Evolutionary conservation across 768 basidiomycete genomes (phyloP), one percentile per base, ranked within the genome.

Genomic region (Infundibulicybe gibba): DNA sequence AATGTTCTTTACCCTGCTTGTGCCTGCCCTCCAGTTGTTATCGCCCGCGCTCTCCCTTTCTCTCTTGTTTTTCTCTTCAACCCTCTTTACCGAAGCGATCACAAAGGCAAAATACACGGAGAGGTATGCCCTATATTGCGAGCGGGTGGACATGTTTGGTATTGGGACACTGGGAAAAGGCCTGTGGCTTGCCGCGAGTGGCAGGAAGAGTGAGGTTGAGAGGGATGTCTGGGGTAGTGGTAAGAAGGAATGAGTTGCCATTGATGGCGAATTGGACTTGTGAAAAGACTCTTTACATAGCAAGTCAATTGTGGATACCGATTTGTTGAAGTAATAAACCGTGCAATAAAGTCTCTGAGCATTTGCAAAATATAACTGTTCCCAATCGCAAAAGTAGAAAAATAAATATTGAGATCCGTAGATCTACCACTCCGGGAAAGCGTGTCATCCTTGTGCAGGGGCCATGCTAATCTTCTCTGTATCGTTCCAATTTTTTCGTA

Each of bases 401-500:
- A 71, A 73, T 73, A 75, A 75, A 75, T 75, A 74, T 75, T 75
- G 73, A 75, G 71, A 72, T 60, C 72, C 72, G 69, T 74, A 73
- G 71, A 61, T 72, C 72, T 85, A 83, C 84, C 83, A 85, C 84
- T 86, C 85, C 83, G 83, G 82, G 77, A 85, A 85, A 89, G 86
- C 87, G 88, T 93, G 91, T 93, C 91, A 93, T 94, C 91, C 92
- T 93, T 94, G 91, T 94, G 92, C 92, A 94, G 91, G 91, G 92
- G 91, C 92, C 89, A 94, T 94, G 91, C 91, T 93, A 92, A 94
- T 93, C 92, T 94, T 93, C 91, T 94, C 90, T 92, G 91, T 93
- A 94, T 93, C 87, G 90, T 92, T 92, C 87, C 90, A 90, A 91
- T 87, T 89, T 90, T 91, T 87, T 85, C 84, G 81, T 89, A 85